Evolutionary conservation across 2,329 filamentous ascomycete genomes (phyloP), one percentile per base, ranked within the genome.

Genomic region (Ophiosphaerella korrae): DNA sequence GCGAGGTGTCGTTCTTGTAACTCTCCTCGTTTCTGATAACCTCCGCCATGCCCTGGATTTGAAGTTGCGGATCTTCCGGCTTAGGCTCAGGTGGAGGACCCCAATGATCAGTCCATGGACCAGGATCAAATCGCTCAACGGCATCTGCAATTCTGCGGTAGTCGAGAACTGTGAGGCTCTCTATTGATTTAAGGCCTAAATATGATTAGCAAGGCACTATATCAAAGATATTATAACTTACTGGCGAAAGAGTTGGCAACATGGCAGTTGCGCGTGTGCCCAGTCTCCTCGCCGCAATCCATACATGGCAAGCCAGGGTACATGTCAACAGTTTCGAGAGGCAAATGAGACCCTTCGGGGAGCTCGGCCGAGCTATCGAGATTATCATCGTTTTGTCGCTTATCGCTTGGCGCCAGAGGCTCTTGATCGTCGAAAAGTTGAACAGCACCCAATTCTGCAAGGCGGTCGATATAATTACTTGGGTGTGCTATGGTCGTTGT

Each of bases 211-310:
- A 7, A 6, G 14, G 16, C 11, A 5, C 3, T 23, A 0, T n/a
- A 7, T 11, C 34, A 14, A 7, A 4, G n/a, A 16, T 29, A 14
- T n/a, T 12, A 18, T 3, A 47, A 52, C 63, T 51, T 58, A 68
- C 66, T 58, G 3, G 53, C 58, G 40, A 49, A 52, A 62, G 49
- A 56, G 67, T 64, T 58, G 3, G 53, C 58, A 42, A 68, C 52
- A 24, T 61, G 31, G 21, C 67, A 70, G 18, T 57, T 52, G 5
- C 3, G 35, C 1, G 7, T 45, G 23, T 68, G 65, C 1, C 31
- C 36, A 6, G 45, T 31, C 7, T 45, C 42, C 31, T 53, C 37
- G 13, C 50, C 64, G 26, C 68, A 71, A 21, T 67, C 65, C 47
- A 70, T 63, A 29, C 68, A 70, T 36, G 62, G 60, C 2, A 65